A percentile compares a stretch with the other conserved stretches of the same genome.
Evolutionary conservation across 305 asterid genomes (phyloP).

Genomic region (Withania somnifera): DNA sequence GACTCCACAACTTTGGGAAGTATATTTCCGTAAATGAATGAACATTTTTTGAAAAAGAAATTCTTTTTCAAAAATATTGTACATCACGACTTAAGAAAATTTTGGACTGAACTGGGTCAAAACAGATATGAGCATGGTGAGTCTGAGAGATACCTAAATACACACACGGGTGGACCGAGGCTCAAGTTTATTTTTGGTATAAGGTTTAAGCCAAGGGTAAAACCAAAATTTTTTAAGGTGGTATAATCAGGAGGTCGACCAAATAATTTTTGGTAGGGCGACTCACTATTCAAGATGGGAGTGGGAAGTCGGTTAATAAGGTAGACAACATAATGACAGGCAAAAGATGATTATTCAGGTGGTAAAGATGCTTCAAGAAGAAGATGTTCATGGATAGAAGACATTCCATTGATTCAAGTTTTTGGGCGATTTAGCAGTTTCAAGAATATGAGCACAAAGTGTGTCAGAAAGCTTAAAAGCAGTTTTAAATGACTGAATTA

Average conservation of each 20-base stretch:
- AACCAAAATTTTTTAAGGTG: background rate
- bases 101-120: background rate
- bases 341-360: no score
- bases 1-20: no score
- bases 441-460: no score
- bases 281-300: background rate
- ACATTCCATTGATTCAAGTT: no score
- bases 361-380: no score
- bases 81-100: background rate
- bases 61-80: background rate
- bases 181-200: background rate
- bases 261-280: background rate
- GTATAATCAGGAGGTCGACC: background rate
- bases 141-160: background rate
- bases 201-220: background rate
- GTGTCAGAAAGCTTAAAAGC: no score
- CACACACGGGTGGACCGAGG: background rate
- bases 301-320: background rate
- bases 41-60: background rate
- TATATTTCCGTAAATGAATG: no score
- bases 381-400: no score
- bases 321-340: no score
- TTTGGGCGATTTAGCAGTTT: no score
- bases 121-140: background rate
- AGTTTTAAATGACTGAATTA: no score